Base-by-base conservation (phyloP, 495 filamentous ascomycete genomes). In the Penicillium nucicola region DNA sequence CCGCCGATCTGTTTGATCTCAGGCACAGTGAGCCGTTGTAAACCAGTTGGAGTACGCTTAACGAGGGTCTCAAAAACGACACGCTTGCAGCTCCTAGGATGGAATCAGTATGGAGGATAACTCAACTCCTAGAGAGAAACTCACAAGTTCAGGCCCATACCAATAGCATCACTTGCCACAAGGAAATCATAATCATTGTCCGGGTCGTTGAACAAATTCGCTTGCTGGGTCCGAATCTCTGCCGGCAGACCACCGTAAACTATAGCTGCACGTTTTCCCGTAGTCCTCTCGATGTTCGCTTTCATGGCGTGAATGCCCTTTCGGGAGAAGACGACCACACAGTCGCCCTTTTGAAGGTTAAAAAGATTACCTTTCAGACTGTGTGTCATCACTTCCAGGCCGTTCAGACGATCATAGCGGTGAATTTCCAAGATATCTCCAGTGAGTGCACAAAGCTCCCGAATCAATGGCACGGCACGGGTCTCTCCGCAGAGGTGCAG, bases 1-100 rank as follows among this genome's bases (percentile, higher is more conserved):
- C 95, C 95, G 45, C 79, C 93, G 51, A 99, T 99, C 58, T 99
- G 95, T 64, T 95, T 97, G 43, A 96, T 79, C 50, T 95, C 86
- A 1, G 88, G 81, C n/a, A 87, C 75, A 6, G 72, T 64, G 11
- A 97, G 74, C 6, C 68, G 62, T 17, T 77, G 69, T 22, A 73
- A 72, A 9, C 61, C 62, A 1, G 10, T 32, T 3, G 84, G 83
- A 46, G 85, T 74, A 38, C 74, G 82, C 64, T 96, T 99, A 40
- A 75, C 66, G 1, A 79, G 72, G 7, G 87, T 71, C 58, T 95
- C 88, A 60, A 99, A 97, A 46, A 99, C 80, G 52, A 99, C 75
- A 31, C 93, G 87, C 59, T 90, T 95, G 70, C 93, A 86, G 62
- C 89, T 91, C 67, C 84, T 87, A 43, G 23, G 20, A 2, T n/a